A percentile compares a stretch with the other conserved stretches of the same genome.
Conservation (phyloP, 768 basidiomycete genomes). For the Austroboletus festivus region DNA sequence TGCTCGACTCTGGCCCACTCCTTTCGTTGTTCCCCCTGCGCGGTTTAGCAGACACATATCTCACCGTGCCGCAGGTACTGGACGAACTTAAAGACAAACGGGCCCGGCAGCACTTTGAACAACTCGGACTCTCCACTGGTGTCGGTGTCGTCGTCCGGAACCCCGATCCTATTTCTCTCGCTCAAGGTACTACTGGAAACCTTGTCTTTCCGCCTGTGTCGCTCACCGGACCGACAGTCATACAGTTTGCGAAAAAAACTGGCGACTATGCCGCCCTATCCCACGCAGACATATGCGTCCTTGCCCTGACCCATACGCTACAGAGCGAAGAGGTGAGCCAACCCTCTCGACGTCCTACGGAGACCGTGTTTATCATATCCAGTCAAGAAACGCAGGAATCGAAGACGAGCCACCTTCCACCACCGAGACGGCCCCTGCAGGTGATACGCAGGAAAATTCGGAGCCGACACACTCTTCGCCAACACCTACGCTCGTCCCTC, state of each 20-base stretch:
- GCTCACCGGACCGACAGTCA: conserved; percentile 51
- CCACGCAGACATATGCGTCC: conserved; percentile 82
- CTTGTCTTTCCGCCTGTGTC: conserved; percentile 3
- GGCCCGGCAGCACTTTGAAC: conserved; percentile 83
- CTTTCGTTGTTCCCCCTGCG: conserved; percentile 85
- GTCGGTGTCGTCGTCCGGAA: conserved; percentile 68
- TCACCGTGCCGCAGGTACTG: conserved; percentile 88
- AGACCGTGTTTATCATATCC: background rate
- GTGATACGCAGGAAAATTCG: conserved; percentile 5
- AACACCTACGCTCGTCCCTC: background rate
- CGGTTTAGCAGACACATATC: conserved; percentile 81
- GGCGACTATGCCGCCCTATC: conserved; percentile 95
- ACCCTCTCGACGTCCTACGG: conserved; percentile 1
- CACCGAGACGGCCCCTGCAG: background rate
- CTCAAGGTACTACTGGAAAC: conserved; percentile 45
- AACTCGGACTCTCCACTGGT: conserved; percentile 70
- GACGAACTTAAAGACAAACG: conserved; percentile 86
- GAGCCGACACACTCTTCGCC: conserved; percentile 2
- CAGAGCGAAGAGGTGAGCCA: conserved; percentile 44
- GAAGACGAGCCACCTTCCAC: background rate
- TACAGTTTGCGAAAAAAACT: conserved; percentile 89
- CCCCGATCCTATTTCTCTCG: conserved; percentile 67
- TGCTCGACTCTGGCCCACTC: conserved; percentile 92
- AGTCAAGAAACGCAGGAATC: background rate
- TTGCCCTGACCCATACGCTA: conserved; percentile 83